phyloP scores from a whole-genome alignment of 352 stramenopile species.

The Phytopythium boreale region DNA sequence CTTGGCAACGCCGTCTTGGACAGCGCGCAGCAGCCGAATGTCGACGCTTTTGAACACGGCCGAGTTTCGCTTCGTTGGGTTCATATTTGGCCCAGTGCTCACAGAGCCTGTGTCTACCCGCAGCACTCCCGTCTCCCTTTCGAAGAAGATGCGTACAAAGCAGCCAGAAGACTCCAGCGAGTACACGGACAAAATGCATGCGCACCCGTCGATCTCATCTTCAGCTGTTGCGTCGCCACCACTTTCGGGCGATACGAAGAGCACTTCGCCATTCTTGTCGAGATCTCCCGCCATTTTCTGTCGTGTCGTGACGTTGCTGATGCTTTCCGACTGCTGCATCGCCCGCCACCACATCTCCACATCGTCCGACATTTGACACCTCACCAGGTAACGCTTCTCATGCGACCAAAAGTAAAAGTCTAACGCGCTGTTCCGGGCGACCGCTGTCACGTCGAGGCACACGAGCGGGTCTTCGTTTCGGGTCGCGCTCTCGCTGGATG shows the following conservation, averaged over 20 bases:
- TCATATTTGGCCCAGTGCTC: slow-evolving; percentile 52
- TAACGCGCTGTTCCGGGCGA: slow-evolving; percentile 23
- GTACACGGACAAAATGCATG: slow-evolving; percentile 73
- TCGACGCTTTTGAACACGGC: slow-evolving; percentile 64
- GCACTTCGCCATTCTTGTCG: slow-evolving; percentile 16
- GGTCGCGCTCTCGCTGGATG: slow-evolving; percentile 29
- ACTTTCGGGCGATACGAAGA: slow-evolving; percentile 24
- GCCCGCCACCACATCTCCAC: slow-evolving; percentile 62
- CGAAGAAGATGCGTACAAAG: slow-evolving; percentile 74
- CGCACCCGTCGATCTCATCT: slow-evolving; percentile 38
- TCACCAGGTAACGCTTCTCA: slow-evolving; percentile 33
- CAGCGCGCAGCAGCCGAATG: slow-evolving; percentile 35
- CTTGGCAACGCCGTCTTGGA: background rate
- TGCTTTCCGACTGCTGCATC: slow-evolving; percentile 44
- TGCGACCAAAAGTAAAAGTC: slow-evolving; percentile 55
- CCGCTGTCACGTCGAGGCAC: slow-evolving; percentile 40
- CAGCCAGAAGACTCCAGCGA: slow-evolving; percentile 58
- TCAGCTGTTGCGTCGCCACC: background rate
- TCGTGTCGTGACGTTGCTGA: slow-evolving; percentile 26
- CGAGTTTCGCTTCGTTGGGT: slow-evolving; percentile 52
- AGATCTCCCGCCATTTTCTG: slow-evolving; percentile 19
- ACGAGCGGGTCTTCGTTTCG: slow-evolving; percentile 26
- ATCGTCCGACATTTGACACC: slow-evolving; percentile 18
- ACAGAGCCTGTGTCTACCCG: slow-evolving; percentile 60
- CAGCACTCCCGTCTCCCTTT: slow-evolving; percentile 55